Conservation (phyloP, 1,284 basidiomycete genomes). For the Naganishia sp. region DNA sequence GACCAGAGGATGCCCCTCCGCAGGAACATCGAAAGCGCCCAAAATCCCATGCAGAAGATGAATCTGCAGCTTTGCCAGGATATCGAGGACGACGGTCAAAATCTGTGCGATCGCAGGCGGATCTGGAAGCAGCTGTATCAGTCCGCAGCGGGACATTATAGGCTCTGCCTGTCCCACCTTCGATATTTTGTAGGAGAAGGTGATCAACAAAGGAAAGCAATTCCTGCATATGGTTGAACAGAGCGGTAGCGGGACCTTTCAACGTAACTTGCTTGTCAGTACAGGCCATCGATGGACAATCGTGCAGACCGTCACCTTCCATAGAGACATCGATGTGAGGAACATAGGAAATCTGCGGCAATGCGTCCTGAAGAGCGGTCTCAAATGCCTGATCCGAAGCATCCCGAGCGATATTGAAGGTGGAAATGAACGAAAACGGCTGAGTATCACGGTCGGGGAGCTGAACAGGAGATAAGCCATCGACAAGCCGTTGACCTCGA, state of each 20-base stretch:
- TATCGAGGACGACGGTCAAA: not conserved
- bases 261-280: too few species aligned
- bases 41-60: slow-evolving; percentile 11
- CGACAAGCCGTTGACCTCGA: not conserved
- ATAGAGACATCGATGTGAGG: slow-evolving; percentile 17
- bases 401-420: slow-evolving; percentile 20
- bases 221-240: slow-evolving; percentile 4
- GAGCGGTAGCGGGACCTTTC: slow-evolving; percentile 6
- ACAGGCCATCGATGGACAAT: not conserved
- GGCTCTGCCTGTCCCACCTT: not conserved
- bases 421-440: slow-evolving; percentile 1
- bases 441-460: not conserved
- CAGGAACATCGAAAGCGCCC: not conserved
- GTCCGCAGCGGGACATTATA: not conserved
- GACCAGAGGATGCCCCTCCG: slow-evolving; percentile 4
- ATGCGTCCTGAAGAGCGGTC: slow-evolving; percentile 9
- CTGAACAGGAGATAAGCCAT: slow-evolving; percentile 4
- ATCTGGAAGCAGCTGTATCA: not conserved
- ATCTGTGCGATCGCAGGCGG: slow-evolving; percentile 7
- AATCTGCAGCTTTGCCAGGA: slow-evolving; percentile 5
- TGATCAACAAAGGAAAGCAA: slow-evolving; percentile 14
- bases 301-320: slow-evolving; percentile 3
- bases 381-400: slow-evolving; percentile 25
- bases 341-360: slow-evolving; percentile 14
- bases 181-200: slow-evolving; percentile 19